These are phyloP conservation scores for Trichoderma koningiopsis DNA, from an alignment of 2,329 filamentous ascomycete genomes.

Conservation along the genomic window DNA sequence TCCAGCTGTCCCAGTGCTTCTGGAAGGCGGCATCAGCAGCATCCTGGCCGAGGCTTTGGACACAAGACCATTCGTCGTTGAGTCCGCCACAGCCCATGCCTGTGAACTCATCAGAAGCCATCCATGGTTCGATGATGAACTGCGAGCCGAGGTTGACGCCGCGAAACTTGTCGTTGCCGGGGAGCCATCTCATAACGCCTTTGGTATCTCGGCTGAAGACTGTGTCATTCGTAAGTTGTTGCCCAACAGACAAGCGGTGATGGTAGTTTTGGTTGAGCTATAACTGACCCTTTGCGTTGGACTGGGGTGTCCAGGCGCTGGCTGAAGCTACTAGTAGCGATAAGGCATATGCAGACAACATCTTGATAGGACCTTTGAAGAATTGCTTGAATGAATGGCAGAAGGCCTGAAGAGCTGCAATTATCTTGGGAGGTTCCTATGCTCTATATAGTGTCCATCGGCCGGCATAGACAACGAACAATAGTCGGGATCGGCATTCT, in stretches of 20 bases:
- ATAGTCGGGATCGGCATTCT: neutral
- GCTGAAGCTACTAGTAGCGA: constrained; percentile 20
- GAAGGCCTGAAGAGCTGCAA: neutral
- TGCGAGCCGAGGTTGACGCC: constrained; percentile 35
- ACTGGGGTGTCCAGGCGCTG: constrained; percentile 23
- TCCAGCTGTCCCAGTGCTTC: constrained; percentile 34
- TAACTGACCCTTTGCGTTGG: constrained; percentile 12
- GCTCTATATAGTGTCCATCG: neutral
- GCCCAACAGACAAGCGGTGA: neutral
- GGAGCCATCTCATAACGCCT: constrained; percentile 27
- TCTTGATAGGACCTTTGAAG: neutral
- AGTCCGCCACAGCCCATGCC: constrained; percentile 33
- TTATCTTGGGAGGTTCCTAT: neutral
- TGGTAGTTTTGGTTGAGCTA: neutral
- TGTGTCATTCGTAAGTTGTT: neutral
- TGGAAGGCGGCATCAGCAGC: constrained; percentile 32
- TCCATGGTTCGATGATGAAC: constrained; percentile 36
- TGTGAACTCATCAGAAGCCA: constrained; percentile 31
- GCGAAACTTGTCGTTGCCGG: constrained; percentile 28
- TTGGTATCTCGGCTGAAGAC: constrained; percentile 5
- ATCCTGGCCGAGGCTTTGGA: constrained; percentile 32
- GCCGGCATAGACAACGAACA: neutral
- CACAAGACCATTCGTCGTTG: constrained; percentile 35
- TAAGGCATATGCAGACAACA: constrained; percentile 26
- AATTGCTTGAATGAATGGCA: neutral